These are phyloP conservation scores for Bifiguratus adelaidae DNA, from an alignment of 192 early-diverging fungal genomes.

Conservation along the genomic window DNA sequence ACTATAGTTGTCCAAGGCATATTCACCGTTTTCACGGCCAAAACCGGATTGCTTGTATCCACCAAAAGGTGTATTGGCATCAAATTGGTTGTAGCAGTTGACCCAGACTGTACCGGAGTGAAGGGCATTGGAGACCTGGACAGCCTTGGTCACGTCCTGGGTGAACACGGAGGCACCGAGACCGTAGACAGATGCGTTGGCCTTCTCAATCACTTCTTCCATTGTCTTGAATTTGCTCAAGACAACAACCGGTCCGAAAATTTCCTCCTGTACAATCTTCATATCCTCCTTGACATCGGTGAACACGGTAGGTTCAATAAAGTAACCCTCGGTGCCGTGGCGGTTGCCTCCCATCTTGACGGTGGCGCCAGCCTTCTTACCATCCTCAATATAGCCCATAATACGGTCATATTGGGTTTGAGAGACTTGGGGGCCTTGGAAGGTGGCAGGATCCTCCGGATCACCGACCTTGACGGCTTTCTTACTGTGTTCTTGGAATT, in stretches of 20 bases:
- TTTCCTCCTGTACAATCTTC: constrained; percentile 60
- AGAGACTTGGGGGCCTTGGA: constrained; percentile 66
- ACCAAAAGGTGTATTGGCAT: constrained; percentile 53
- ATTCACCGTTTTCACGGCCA: constrained; percentile 47
- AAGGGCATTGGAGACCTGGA: constrained; percentile 34
- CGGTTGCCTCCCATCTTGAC: constrained; percentile 44
- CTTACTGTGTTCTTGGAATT: constrained; percentile 35
- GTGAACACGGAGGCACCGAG: constrained; percentile 71
- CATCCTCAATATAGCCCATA: constrained; percentile 47
- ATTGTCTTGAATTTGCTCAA: constrained; percentile 62
- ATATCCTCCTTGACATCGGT: constrained; percentile 42
- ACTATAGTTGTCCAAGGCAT: constrained; percentile 34
- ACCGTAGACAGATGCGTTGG: constrained; percentile 67
- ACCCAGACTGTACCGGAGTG: constrained; percentile 54
- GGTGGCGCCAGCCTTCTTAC: constrained; percentile 47
- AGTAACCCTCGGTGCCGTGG: constrained; percentile 59
- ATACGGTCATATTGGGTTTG: constrained; percentile 48
- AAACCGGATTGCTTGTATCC: constrained; percentile 62
- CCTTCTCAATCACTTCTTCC: constrained; percentile 59
- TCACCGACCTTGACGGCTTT: constrained; percentile 55
- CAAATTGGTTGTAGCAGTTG: constrained; percentile 39
- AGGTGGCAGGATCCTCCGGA: constrained; percentile 44
- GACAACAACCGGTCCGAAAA: constrained; percentile 80
- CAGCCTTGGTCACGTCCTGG: constrained; percentile 40
- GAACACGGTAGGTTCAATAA: constrained; percentile 71